A percentile compares a stretch with the other conserved stretches of the same genome.
These are phyloP conservation scores for Diutina mesorugosa DNA, from an alignment of 1,139 yeast species.

Conservation along the genomic window DNA sequence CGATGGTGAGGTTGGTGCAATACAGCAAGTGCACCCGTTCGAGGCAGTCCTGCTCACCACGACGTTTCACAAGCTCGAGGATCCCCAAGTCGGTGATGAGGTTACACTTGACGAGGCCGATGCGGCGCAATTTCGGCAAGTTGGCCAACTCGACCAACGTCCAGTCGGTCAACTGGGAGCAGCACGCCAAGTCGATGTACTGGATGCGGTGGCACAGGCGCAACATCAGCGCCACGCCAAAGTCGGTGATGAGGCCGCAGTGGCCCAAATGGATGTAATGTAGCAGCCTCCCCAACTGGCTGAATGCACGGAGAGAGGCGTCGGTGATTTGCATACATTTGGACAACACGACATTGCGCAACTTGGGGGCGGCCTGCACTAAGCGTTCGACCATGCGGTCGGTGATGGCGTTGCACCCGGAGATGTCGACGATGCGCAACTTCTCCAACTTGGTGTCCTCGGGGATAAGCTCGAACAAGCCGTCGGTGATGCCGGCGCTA, in stretches of 20 bases:
- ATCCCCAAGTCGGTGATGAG: slow-evolving; percentile 84
- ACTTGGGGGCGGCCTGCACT: slow-evolving; percentile 67
- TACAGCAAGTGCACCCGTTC: slow-evolving; percentile 92
- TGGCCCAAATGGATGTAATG: slow-evolving; percentile 93
- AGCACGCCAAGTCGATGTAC: slow-evolving; percentile 91
- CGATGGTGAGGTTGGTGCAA: slow-evolving; percentile 68
- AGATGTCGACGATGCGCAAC: slow-evolving; percentile 71
- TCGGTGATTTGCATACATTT: slow-evolving; percentile 87
- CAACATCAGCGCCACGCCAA: slow-evolving; percentile 67
- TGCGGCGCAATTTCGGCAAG: slow-evolving; percentile 73
- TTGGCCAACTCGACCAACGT: slow-evolving; percentile 69
- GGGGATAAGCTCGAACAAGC: slow-evolving; percentile 37
- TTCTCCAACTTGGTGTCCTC: slow-evolving; percentile 29
- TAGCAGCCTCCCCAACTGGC: slow-evolving; percentile 65
- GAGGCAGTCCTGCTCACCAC: slow-evolving; percentile 62
- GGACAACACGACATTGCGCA: slow-evolving; percentile 79
- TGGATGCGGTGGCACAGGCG: slow-evolving; percentile 76
- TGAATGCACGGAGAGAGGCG: slow-evolving; percentile 58
- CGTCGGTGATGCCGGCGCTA: slow-evolving; percentile 59
- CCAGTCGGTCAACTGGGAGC: slow-evolving; percentile 78
- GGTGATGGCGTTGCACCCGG: slow-evolving; percentile 73
- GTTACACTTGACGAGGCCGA: slow-evolving; percentile 86
- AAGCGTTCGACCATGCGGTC: slow-evolving; percentile 68
- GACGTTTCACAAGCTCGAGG: slow-evolving; percentile 57
- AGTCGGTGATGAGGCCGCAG: slow-evolving; percentile 82